Evolutionary conservation across 345 rosid genomes (phyloP).

Genomic region (Lagerstroemia speciosa): DNA sequence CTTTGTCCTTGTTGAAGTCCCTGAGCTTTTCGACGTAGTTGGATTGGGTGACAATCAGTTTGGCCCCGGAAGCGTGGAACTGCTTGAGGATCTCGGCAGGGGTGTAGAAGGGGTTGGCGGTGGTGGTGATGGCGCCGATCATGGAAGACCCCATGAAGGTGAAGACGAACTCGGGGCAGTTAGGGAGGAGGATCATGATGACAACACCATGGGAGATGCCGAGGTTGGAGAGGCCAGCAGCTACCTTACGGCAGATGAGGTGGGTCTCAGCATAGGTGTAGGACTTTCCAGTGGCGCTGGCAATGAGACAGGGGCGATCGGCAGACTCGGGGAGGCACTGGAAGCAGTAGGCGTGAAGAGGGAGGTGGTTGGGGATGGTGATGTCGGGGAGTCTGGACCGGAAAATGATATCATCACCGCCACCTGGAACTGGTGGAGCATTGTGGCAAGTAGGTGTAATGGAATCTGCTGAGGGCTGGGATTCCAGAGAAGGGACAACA

Average conservation of each 20-base stretch:
- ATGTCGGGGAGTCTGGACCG: slow-evolving; percentile 76
- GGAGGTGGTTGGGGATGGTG: slow-evolving; percentile 55
- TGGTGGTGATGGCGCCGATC: slow-evolving; percentile 71
- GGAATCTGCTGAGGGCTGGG: background rate
- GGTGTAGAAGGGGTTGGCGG: slow-evolving; percentile 89
- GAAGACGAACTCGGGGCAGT: slow-evolving; percentile 74
- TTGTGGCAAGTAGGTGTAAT: background rate
- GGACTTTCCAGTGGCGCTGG: slow-evolving; percentile 39
- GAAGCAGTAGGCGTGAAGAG: slow-evolving; percentile 76
- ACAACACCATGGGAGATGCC: slow-evolving; percentile 69
- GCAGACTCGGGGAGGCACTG: slow-evolving; percentile 28
- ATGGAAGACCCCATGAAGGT: slow-evolving; percentile 85
- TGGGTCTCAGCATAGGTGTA: slow-evolving; percentile 47
- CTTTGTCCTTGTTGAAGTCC: background rate
- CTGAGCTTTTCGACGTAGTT: slow-evolving; percentile 53
- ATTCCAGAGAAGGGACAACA: slow-evolving; percentile 9
- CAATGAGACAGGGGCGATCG: slow-evolving; percentile 55
- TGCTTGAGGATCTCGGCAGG: slow-evolving; percentile 63
- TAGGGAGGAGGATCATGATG: slow-evolving; percentile 79
- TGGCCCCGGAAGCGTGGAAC: slow-evolving; percentile 33
- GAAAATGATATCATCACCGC: slow-evolving; percentile 28
- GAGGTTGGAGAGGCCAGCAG: slow-evolving; percentile 47
- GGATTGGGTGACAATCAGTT: slow-evolving; percentile 63
- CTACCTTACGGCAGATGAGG: slow-evolving; percentile 35
- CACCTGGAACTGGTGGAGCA: slow-evolving; percentile 8